phyloP scores from a whole-genome alignment of 306 rosid genomes.

The Begonia masoniana region DNA sequence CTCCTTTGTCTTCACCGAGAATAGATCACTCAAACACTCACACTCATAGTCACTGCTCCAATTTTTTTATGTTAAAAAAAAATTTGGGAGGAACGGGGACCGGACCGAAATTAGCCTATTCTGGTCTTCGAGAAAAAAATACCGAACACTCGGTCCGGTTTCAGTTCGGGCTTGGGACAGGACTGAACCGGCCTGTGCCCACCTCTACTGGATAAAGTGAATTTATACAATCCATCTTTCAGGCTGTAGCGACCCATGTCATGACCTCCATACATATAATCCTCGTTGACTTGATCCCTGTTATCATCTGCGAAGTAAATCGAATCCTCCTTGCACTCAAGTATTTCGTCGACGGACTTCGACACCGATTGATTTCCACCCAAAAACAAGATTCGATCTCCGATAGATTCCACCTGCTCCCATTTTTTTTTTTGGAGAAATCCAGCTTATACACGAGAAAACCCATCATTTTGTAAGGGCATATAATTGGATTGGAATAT shows the following conservation, averaged over 20 bases:
- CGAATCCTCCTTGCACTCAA: not conserved
- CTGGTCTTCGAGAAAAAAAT: too few species aligned
- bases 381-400: not conserved
- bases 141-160: too few species aligned
- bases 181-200: too few species aligned
- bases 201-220: too few species aligned
- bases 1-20: too few species aligned
- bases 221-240: not conserved
- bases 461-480: not conserved
- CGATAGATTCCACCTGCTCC: not conserved
- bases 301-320: constrained; percentile 3
- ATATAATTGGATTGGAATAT: not conserved
- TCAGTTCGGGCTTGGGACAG: too few species aligned
- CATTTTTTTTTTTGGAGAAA: too few species aligned
- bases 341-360: not conserved
- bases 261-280: not conserved
- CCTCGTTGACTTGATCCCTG: not conserved
- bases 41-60: too few species aligned
- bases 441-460: not conserved
- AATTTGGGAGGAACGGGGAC: too few species aligned
- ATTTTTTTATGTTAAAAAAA: too few species aligned
- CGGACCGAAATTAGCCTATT: too few species aligned
- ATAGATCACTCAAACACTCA: too few species aligned
- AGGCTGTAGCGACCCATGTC: not conserved
- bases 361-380: constrained; percentile 1